Base-by-base conservation (phyloP, 1,139 yeast species). In the Magnusiomyces ingens region DNA sequence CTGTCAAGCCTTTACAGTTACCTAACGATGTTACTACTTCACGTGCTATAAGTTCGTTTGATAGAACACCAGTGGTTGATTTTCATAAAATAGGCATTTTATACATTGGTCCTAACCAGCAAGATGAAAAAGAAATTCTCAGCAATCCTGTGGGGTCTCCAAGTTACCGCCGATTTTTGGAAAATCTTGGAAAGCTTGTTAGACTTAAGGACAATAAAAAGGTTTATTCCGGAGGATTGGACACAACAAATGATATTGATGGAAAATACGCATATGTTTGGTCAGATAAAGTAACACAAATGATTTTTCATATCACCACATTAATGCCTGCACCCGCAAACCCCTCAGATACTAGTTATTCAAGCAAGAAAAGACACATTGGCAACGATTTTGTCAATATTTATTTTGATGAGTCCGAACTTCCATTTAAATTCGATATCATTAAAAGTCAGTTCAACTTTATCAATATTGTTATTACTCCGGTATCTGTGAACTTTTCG, bases 321-420 rank as follows among this genome's bases (percentile, higher is more conserved):
- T 70, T 89, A 78, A 89, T 89, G 95, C 84, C 85, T 1, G 71
- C 74, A 52, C 67, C 64, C n/a, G 61, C 60, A 2, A 64, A 67
- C 50, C 71, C 70, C 5, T 71, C 71, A 40, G 84, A 81, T 60
- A 66, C 68, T 18, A 68, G 69, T 22, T 71, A 71, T 50, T 78
- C 85, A 17, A 68, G 76, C 64, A 89, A 88, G 67, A 89, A 89
- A 67, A 71, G 93, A 53, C 96, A 89, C 64, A 85, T 89, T 60
- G 96, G 96, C 3, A 89, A 89, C 69, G 80, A 88, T 65, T 83
- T 82, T 66, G 94, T 89, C 53, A 86, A 85, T 63, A 80, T 88
- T 45, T 88, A 78, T 66, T 89, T 80, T 69, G 89, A 88, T 64
- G 95, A 88, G 60, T 81, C 90, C 13, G 81, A 81, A 0, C 67